Evolutionary conservation across 768 basidiomycete genomes (phyloP).

Genomic region (Phanerochaete carnosa): DNA sequence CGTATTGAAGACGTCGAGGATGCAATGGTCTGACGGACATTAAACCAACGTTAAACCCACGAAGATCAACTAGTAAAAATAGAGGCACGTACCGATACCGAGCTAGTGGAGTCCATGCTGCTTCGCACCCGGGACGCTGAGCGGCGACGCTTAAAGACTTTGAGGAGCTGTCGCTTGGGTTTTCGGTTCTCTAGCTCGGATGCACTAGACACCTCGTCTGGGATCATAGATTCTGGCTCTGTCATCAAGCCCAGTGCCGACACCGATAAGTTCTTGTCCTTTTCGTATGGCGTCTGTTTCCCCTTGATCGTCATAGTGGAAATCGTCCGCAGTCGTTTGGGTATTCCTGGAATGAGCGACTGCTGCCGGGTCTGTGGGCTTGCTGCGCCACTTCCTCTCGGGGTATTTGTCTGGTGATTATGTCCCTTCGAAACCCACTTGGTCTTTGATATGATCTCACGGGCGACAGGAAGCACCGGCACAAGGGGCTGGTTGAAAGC

Average conservation of each 20-base stretch:
- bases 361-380: neutral
- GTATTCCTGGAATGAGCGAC: neutral
- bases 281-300: neutral
- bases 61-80: neutral
- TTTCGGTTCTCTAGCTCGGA: constrained; percentile 8
- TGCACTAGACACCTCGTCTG: neutral
- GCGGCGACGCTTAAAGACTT: constrained; percentile 23
- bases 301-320: constrained; percentile 1
- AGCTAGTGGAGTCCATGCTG: constrained; percentile 20
- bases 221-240: constrained; percentile 12
- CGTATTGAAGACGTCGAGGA: neutral
- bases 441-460: constrained; percentile 75
- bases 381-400: neutral
- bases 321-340: constrained; percentile 4
- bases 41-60: neutral
- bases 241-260: constrained; percentile 6
- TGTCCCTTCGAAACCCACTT: constrained; percentile 51
- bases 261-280: constrained; percentile 4
- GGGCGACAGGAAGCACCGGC: constrained; percentile 75
- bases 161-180: constrained; percentile 18
- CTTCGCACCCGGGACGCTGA: constrained; percentile 11
- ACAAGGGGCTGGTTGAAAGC: constrained; percentile 78
- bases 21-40: neutral
- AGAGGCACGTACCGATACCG: constrained; percentile 9
- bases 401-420: neutral